Evolutionary conservation across 1,284 basidiomycete genomes (phyloP).

Genomic region (Caloboletus firmus): DNA sequence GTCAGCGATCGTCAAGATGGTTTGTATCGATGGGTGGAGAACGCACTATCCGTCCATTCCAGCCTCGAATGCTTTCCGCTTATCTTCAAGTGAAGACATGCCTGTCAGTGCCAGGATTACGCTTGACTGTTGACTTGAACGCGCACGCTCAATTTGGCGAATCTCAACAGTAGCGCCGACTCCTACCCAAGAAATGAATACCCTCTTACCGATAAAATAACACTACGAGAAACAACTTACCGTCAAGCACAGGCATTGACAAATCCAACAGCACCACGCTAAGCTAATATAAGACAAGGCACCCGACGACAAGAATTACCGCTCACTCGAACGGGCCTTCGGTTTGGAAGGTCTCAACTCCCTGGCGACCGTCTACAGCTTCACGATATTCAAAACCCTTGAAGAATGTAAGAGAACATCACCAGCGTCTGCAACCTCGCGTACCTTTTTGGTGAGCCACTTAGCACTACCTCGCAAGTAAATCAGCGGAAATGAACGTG

Average conservation of each 20-base stretch:
- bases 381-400: slow-evolving; percentile 78
- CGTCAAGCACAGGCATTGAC: slow-evolving; percentile 92
- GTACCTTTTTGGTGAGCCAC: slow-evolving; percentile 75
- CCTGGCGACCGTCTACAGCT: slow-evolving; percentile 82
- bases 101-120: slow-evolving; percentile 92
- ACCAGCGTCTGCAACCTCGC: slow-evolving; percentile 1
- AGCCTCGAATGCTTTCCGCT: slow-evolving; percentile 85
- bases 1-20: background rate
- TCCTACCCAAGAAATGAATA: slow-evolving; percentile 41
- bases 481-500: slow-evolving; percentile 4
- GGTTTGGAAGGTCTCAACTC: slow-evolving; percentile 73
- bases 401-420: slow-evolving; percentile 7
- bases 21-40: background rate
- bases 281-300: slow-evolving; percentile 13
- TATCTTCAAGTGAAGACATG: slow-evolving; percentile 90
- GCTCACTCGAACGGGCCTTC: slow-evolving; percentile 78
- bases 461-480: slow-evolving; percentile 55
- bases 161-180: slow-evolving; percentile 85
- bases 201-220: background rate
- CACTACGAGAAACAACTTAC: slow-evolving; percentile 35
- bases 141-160: slow-evolving; percentile 69
- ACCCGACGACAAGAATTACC: background rate
- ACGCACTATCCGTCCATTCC: slow-evolving; percentile 95
- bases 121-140: slow-evolving; percentile 40
- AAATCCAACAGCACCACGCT: slow-evolving; percentile 87